Base-by-base conservation (phyloP, 257 asterid genomes). In the Penstemon eatonii region DNA sequence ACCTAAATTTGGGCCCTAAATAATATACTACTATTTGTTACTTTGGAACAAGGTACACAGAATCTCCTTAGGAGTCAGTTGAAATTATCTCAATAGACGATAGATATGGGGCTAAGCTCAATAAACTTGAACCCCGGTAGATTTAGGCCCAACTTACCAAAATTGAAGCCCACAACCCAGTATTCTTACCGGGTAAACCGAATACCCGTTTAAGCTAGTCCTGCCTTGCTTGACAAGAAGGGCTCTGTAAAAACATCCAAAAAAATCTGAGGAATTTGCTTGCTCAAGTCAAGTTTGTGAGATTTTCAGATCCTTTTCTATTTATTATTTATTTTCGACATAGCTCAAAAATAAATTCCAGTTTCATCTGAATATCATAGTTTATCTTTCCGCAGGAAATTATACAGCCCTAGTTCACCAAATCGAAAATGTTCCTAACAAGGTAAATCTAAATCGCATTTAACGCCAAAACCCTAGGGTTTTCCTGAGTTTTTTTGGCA, bases 371-470 rank as follows among this genome's bases (percentile, higher is more conserved):
- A 47, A 25, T 76, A 6, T 65, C 60, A 46, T 19, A 39, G 73
- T 75, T 60, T 49, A 71, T 74, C 38, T 52, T 2, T 37, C 55
- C 45, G 75, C 82, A 79, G 86, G 81, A 73, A 45, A 51, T 66
- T 71, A 70, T 57, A 72, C 60, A 74, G 49, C 55, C 57, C 41
- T 60, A 62, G 10, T 58, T 62, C 57, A 52, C 69, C 63, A 36
- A 65, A 72, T 75, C 74, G 75, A 82, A 72, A 59, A 88, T 88
- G 96, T 88, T 88, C 56, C 96, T 86, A 68, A 90, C 97, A 18
- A 88, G 97, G 96, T 90, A 67, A 73, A 19, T 10, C 39, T 6
- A 37, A n/a, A 39, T 13, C 6, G 10, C 6, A 5, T 38, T 70
- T 52, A 56, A 37, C 8, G 42, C 38, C 60, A 25, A 25, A 56